phyloP scores from a whole-genome alignment of 306 rosid genomes.

The Ceratonia siliqua region DNA sequence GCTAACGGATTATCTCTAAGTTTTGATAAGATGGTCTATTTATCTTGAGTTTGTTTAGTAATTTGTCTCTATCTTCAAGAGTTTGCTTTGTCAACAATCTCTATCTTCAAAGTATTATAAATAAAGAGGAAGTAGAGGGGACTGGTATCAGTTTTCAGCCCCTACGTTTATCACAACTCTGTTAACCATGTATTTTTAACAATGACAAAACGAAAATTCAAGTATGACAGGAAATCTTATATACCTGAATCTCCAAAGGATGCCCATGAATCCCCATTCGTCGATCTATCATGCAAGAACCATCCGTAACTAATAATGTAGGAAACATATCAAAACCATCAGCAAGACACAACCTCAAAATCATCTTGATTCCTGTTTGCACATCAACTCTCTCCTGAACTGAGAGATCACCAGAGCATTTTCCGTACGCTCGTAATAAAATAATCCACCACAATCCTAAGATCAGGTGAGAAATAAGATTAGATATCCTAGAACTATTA shows the following conservation, averaged over 20 bases:
- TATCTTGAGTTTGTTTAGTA: too few species aligned
- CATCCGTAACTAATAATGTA: constrained; percentile 79
- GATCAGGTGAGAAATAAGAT: constrained; percentile 29
- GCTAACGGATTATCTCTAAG: too few species aligned
- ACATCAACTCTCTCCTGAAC: constrained; percentile 95
- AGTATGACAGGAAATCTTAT: constrained; percentile 23
- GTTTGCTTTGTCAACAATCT: too few species aligned
- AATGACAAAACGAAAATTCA: neutral
- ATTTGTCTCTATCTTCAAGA: too few species aligned
- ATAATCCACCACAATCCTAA: constrained; percentile 95
- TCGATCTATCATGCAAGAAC: constrained; percentile 93
- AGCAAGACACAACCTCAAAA: constrained; percentile 76
- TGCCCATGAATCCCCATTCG: constrained; percentile 96
- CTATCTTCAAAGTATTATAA: too few species aligned
- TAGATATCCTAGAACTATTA: constrained; percentile 18
- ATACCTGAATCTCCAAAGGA: constrained; percentile 87
- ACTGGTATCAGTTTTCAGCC: too few species aligned
- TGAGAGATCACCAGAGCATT: constrained; percentile 73
- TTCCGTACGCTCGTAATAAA: constrained; percentile 83
- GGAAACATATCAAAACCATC: constrained; percentile 97
- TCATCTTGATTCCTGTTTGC: constrained; percentile 91
- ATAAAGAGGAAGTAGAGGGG: too few species aligned
- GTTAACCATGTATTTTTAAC: neutral
- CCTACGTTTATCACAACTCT: too few species aligned
- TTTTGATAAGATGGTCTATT: too few species aligned